Base-by-base conservation (phyloP, 331 rosid genomes). In the Quercus lobata region DNA sequence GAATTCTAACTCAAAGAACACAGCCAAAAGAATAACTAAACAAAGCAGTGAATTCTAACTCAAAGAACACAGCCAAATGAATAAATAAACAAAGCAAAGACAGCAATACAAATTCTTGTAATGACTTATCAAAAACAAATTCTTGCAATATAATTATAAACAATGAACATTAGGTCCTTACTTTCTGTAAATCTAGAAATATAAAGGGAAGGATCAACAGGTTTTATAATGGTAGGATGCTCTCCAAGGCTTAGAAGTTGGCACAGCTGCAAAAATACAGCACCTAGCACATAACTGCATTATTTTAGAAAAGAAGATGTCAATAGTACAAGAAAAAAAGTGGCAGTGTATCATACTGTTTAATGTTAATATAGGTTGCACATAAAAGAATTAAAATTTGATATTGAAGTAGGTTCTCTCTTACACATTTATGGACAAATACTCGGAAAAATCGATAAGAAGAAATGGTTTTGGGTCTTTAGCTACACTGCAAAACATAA, bases 261-360 rank as follows among this genome's bases (percentile, higher is more conserved):
- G 83, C 97, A 94, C 65, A 94, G 97, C 88, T 94, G 95, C 86
- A 94, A 83, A 84, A 92, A 94, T 54, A 89, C 97, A 73, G 97
- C 91, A 41, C 97, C 98, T 18, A 94, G 90, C 66, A 87, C 92
- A 66, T 92, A 94, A 62, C 98, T 94, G 87, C 90, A 81, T 49
- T 78, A 79, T 75, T 71, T 56, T 55, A 76, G 21, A 74, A 71
- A 52, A 68, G 62, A 8, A 58, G 81, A 57, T 6, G 81, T 53
- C 70, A 78, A 58, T 75, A 15, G n/a, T 32, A 55, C 66, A 52
- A 37, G 49, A 72, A 25, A 78, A 37, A 74, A 58, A 32, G 44
- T 3, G 7, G 55, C 35, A 30, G 17, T 63, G 3, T 37, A 30
- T 6, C 15, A 4, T 8, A 63, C 41, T 16, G 7, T 63, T 16